Conservation (phyloP, 305 asterid species). For the Stenogyne calaminthoides region DNA sequence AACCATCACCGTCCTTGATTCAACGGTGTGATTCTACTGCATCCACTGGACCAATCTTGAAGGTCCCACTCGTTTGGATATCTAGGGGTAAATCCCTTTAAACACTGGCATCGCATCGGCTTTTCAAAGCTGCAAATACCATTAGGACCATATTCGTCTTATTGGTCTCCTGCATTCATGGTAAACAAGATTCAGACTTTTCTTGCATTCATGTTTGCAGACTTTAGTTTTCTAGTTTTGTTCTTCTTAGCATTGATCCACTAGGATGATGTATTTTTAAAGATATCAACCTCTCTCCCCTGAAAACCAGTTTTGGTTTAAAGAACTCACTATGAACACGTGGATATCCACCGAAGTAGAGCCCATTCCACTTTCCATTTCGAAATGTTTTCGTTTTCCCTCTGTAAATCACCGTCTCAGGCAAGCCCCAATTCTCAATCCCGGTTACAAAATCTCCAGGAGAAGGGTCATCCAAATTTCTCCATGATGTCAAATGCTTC, state of each 20-base stretch:
- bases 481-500: too few relatives aligned
- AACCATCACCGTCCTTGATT: slow-evolving; percentile 34
- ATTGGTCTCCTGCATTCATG: slow-evolving; percentile 28
- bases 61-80: slow-evolving; percentile 36
- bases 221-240: slow-evolving; percentile 23
- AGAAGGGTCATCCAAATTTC: too few relatives aligned
- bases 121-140: slow-evolving; percentile 36
- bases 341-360: too few relatives aligned
- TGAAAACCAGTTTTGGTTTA: too few relatives aligned
- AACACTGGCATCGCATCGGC: slow-evolving; percentile 35
- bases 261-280: too few relatives aligned
- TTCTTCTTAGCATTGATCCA: slow-evolving; percentile 19
- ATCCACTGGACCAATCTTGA: slow-evolving; percentile 46
- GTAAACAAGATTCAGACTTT: slow-evolving; percentile 18
- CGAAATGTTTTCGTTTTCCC: too few relatives aligned
- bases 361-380: too few relatives aligned
- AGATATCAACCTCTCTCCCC: too few relatives aligned
- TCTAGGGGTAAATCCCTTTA: slow-evolving; percentile 40
- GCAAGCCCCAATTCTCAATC: too few relatives aligned
- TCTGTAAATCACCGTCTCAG: too few relatives aligned
- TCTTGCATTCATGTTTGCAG: slow-evolving; percentile 16
- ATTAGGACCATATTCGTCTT: slow-evolving; percentile 40
- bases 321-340: too few relatives aligned
- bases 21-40: slow-evolving; percentile 32
- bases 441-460: too few relatives aligned